Conservation (phyloP, 2,329 filamentous ascomycete species). For the Tolypocladium paradoxum region DNA sequence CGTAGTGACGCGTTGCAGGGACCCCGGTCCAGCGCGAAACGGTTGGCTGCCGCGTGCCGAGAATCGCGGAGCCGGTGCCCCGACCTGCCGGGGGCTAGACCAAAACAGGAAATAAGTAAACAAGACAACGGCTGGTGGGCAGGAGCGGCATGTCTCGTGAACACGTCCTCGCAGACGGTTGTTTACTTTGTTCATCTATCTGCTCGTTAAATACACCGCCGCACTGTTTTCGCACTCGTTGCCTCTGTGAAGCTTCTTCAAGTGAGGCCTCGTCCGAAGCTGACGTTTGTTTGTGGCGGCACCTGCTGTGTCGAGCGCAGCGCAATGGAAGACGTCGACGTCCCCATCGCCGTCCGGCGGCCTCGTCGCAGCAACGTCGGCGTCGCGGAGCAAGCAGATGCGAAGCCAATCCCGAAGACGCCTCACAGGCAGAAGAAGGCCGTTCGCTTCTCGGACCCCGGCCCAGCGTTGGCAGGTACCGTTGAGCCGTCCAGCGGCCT, state of each 20-base stretch:
- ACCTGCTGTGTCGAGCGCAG: not conserved
- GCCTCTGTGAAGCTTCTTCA: not conserved
- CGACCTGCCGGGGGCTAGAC: conserved; percentile 20
- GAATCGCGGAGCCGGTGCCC: conserved; percentile 11
- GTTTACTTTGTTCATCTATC: not conserved
- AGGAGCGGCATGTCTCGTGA: not conserved
- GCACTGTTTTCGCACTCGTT: not conserved
- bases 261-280: not conserved
- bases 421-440: conserved; percentile 29
- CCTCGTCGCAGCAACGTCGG: conserved; percentile 33
- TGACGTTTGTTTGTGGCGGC: not conserved
- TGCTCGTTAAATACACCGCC: not conserved
- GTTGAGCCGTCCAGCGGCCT: conserved; percentile 35
- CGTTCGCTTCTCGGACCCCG: conserved; percentile 51
- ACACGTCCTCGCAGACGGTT: not conserved
- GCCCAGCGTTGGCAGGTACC: conserved; percentile 17
- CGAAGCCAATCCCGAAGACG: conserved; percentile 15
- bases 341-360: conserved; percentile 46
- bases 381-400: conserved; percentile 13
- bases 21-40: conserved; percentile 4
- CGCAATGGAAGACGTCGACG: conserved; percentile 28
- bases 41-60: conserved; percentile 16
- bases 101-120: conserved; percentile 35
- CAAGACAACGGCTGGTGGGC: conserved; percentile 17
- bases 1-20: not conserved